These are phyloP conservation scores for Dacryopinax spathularia DNA, from an alignment of 768 basidiomycete species.

Conservation along the genomic window DNA sequence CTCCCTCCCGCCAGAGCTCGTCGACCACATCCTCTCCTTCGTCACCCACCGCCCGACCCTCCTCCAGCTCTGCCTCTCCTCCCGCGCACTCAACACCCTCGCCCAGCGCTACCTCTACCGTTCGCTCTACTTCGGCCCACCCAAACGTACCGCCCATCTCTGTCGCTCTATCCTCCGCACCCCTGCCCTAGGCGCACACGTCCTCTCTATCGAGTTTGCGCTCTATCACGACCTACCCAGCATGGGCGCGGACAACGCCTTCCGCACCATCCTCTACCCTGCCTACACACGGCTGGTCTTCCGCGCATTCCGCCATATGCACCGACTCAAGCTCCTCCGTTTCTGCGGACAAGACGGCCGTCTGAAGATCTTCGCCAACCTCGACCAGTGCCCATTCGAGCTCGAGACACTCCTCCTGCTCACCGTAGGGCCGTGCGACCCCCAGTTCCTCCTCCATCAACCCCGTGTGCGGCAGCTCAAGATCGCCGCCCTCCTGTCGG, in stretches of 20 bases:
- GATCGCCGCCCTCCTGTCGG: background rate
- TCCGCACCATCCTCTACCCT: background rate
- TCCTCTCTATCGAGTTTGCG: background rate
- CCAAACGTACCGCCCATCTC: background rate
- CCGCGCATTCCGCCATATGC: background rate
- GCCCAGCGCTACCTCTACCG: background rate
- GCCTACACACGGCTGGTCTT: background rate
- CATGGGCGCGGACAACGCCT: background rate
- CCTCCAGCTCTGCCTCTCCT: background rate
- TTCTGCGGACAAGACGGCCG: background rate
- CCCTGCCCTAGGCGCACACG: background rate
- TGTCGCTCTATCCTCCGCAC: background rate
- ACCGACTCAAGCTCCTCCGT: background rate
- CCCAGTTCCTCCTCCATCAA: background rate
- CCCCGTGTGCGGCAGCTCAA: background rate
- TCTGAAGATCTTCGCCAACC: background rate
- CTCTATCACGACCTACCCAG: background rate
- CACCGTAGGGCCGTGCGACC: background rate
- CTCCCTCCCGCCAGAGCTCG: background rate
- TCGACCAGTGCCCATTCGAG: slow-evolving; percentile 1
- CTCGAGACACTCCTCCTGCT: slow-evolving; percentile 1
- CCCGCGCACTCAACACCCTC: background rate
- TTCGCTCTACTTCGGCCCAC: slow-evolving; percentile 1
- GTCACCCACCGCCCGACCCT: background rate
- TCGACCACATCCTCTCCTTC: background rate